phyloP scores from a whole-genome alignment of 1,139 yeast genomes.

The Protomyces inouyei region DNA sequence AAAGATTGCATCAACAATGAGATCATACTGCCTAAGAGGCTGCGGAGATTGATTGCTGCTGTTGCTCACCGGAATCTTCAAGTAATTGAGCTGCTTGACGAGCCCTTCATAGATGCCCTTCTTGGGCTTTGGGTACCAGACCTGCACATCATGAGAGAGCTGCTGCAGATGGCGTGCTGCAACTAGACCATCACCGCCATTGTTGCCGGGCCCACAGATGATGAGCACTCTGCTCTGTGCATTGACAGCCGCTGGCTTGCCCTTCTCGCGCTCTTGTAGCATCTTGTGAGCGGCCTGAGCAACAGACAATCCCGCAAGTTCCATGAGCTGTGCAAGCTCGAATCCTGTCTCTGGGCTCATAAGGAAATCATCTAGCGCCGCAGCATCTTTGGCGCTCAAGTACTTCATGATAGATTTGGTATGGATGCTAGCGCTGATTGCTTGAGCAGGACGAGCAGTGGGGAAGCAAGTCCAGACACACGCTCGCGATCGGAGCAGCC shows the following conservation, averaged over 20 bases:
- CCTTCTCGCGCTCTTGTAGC: constrained; percentile 46
- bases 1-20: constrained; percentile 75
- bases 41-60: constrained; percentile 38
- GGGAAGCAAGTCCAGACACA: no score
- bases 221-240: constrained; percentile 50
- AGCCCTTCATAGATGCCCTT: constrained; percentile 43
- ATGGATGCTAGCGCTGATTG: no score
- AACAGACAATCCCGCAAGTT: constrained; percentile 88
- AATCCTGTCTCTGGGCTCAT: constrained; percentile 64
- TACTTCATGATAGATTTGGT: constrained; percentile 16
- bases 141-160: constrained; percentile 69
- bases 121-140: constrained; percentile 46
- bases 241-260: constrained; percentile 37
- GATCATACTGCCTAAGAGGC: constrained; percentile 38
- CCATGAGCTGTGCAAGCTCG: constrained; percentile 50
- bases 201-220: constrained; percentile 31
- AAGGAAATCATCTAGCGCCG: constrained; percentile 73
- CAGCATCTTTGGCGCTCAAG: constrained; percentile 60
- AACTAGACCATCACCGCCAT: constrained; percentile 86
- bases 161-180: constrained; percentile 85
- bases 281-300: constrained; percentile 75
- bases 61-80: constrained; percentile 48
- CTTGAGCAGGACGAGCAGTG: no score
- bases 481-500: no score
- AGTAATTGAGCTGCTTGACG: constrained; percentile 54